phyloP scores from a whole-genome alignment of 1,284 basidiomycete genomes.

The Microbotryomycetes sp. region DNA sequence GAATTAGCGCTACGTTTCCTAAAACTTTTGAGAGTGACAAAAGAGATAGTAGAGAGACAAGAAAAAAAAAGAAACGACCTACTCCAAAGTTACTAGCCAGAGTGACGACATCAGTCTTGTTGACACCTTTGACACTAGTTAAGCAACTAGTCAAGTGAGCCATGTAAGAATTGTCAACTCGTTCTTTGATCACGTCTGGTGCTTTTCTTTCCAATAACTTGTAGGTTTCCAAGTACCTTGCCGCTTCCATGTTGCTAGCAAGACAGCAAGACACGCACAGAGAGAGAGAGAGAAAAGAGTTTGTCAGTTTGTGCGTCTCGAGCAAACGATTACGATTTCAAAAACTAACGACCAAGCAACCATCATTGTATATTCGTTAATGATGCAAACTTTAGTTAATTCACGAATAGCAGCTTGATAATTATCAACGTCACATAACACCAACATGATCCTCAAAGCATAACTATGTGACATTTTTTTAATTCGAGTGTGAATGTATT shows the following conservation, averaged over 20 bases:
- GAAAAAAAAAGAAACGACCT: slow-evolving; percentile 41
- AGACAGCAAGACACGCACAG: neutral
- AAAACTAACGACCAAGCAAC: slow-evolving; percentile 79
- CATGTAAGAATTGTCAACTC: slow-evolving; percentile 78
- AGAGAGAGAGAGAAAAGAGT: neutral
- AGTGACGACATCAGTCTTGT: slow-evolving; percentile 95
- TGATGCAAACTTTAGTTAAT: slow-evolving; percentile 73
- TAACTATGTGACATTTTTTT: slow-evolving; percentile 75
- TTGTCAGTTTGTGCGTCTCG: neutral
- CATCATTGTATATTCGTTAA: slow-evolving; percentile 87
- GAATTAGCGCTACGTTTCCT: neutral
- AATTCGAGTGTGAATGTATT: slow-evolving; percentile 89
- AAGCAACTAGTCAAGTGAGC: slow-evolving; percentile 76
- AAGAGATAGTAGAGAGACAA: neutral
- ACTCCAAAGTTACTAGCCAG: slow-evolving; percentile 88
- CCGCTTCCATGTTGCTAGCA: slow-evolving; percentile 77
- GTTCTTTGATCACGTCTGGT: slow-evolving; percentile 89
- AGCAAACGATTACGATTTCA: neutral
- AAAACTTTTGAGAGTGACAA: neutral
- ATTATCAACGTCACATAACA: slow-evolving; percentile 88
- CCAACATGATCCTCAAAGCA: slow-evolving; percentile 75
- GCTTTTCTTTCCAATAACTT: slow-evolving; percentile 92
- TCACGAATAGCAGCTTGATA: slow-evolving; percentile 86
- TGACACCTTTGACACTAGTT: slow-evolving; percentile 85
- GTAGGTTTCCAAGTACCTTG: slow-evolving; percentile 80